Conservation (phyloP, 192 early-diverging fungal species). For the Piromyces sp. region DNA sequence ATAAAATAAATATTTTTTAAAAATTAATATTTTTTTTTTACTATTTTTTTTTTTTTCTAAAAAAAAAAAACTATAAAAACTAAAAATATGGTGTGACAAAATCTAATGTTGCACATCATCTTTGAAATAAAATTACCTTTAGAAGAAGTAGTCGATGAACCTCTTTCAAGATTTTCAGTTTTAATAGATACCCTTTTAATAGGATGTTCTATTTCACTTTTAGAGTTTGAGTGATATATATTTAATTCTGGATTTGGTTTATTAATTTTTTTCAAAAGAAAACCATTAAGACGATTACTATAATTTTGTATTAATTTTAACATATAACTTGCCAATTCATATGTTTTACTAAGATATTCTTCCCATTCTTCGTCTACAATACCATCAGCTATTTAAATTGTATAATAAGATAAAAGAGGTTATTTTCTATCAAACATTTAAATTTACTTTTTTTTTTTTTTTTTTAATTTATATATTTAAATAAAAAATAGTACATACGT, state of each 20-base stretch:
- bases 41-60: too few relatives aligned
- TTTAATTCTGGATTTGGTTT: background rate
- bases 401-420: too few relatives aligned
- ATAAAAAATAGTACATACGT: background rate
- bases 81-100: too few relatives aligned
- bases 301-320: background rate
- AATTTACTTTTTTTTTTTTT: background rate
- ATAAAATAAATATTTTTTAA: too few relatives aligned
- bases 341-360: background rate
- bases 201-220: background rate
- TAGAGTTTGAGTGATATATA: background rate
- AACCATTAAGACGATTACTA: background rate
- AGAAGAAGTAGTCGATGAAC: too few relatives aligned
- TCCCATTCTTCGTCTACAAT: background rate
- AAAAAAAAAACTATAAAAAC: too few relatives aligned
- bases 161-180: too few relatives aligned
- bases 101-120: too few relatives aligned
- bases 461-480: background rate
- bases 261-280: background rate
- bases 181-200: too few relatives aligned
- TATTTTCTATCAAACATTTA: background rate
- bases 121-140: too few relatives aligned
- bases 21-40: too few relatives aligned
- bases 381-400: background rate
- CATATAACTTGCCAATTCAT: background rate